A percentile compares a stretch with the other conserved stretches of the same genome.
phyloP scores from a whole-genome alignment of 768 basidiomycete species.

The Lactarius hengduanensis region DNA sequence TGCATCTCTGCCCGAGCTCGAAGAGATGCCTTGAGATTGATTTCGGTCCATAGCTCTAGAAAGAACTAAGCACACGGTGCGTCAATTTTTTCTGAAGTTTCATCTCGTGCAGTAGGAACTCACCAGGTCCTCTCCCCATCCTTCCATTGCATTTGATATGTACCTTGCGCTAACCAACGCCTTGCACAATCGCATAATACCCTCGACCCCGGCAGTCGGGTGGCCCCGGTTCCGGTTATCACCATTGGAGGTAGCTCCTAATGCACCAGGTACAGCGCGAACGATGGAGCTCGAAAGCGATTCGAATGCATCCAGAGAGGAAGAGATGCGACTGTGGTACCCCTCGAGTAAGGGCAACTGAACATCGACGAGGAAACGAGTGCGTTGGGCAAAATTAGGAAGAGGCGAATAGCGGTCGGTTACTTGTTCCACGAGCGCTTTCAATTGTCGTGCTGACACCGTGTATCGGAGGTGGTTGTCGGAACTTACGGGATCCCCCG shows the following conservation, averaged over 20 bases:
- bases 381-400: conserved; percentile 72
- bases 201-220: conserved; percentile 81
- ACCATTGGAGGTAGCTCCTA: conserved; percentile 50
- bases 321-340: conserved; percentile 74
- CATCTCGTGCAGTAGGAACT: conserved; percentile 32
- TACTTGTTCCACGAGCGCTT: conserved; percentile 86
- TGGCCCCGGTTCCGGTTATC: conserved; percentile 44
- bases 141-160: conserved; percentile 63
- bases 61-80: conserved; percentile 62
- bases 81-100: not conserved
- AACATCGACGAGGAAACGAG: conserved; percentile 77
- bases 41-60: conserved; percentile 84
- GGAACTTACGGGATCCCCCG: conserved; percentile 17
- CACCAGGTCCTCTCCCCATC: conserved; percentile 91
- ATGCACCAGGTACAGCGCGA: conserved; percentile 88
- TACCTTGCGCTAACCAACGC: conserved; percentile 81
- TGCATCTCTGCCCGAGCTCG: conserved; percentile 52
- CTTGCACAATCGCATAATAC: conserved; percentile 80
- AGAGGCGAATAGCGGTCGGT: conserved; percentile 93
- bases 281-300: conserved; percentile 84
- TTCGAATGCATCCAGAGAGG: conserved; percentile 93
- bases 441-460: conserved; percentile 78
- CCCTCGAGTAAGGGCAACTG: conserved; percentile 82
- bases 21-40: conserved; percentile 57
- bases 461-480: conserved; percentile 60